Conservation (phyloP, 2,329 filamentous ascomycete genomes). For the Moelleriella libera region DNA sequence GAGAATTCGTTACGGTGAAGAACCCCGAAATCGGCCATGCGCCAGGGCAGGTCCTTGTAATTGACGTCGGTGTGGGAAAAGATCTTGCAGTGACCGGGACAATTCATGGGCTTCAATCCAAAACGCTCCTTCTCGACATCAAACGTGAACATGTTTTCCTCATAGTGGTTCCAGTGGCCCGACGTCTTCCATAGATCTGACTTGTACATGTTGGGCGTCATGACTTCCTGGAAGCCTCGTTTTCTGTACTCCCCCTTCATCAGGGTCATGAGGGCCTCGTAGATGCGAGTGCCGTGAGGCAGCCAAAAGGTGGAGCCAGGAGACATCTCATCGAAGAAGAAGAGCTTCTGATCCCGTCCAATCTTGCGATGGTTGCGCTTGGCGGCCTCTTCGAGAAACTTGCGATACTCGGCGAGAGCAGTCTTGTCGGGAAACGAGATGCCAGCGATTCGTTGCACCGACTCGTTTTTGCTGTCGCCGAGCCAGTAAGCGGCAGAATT, state of each 20-base stretch:
- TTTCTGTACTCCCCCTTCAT: conserved; percentile 82
- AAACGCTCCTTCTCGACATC: conserved; percentile 58
- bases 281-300: conserved; percentile 84
- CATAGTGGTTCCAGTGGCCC: conserved; percentile 75
- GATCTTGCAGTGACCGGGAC: conserved; percentile 83
- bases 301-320: conserved; percentile 88
- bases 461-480: conserved; percentile 86
- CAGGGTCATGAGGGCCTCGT: conserved; percentile 74
- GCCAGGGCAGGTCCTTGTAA: conserved; percentile 74
- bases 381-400: conserved; percentile 93
- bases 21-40: conserved; percentile 91
- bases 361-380: conserved; percentile 93
- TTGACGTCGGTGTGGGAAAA: conserved; percentile 73
- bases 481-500: conserved; percentile 66
- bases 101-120: conserved; percentile 95
- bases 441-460: conserved; percentile 90
- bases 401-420: conserved; percentile 80
- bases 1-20: conserved; percentile 93
- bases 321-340: conserved; percentile 92
- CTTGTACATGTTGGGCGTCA: conserved; percentile 91
- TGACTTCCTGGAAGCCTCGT: conserved; percentile 88
- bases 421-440: conserved; percentile 96
- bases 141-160: conserved; percentile 80
- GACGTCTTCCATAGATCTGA: conserved; percentile 85
- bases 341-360: conserved; percentile 89